Percentiles rank a stretch among this genome's conserved stretches.
phyloP scores from a whole-genome alignment of 169 alveolate genomes.

The Perkinsus chesapeaki region DNA sequence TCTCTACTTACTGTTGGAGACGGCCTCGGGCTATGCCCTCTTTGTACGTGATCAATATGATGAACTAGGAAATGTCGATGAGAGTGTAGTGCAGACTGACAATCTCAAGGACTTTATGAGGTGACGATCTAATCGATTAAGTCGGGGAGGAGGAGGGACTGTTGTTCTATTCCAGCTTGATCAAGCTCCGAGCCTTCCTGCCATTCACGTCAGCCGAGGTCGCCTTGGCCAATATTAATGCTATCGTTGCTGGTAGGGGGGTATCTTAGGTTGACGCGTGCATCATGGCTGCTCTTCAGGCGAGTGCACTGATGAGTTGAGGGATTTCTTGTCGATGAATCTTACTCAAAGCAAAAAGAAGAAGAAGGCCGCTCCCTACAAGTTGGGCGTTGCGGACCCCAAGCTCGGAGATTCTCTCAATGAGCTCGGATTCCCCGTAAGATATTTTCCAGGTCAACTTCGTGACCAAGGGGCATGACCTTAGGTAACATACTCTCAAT shows the following conservation, averaged over 20 bases:
- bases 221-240: slow-evolving; percentile 82
- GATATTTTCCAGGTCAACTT: slow-evolving; percentile 56
- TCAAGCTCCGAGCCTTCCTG: slow-evolving; percentile 74
- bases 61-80: slow-evolving; percentile 61
- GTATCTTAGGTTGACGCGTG: background rate
- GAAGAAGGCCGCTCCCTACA: slow-evolving; percentile 56
- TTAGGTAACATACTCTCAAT: background rate
- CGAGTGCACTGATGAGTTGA: slow-evolving; percentile 60
- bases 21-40: slow-evolving; percentile 89
- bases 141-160: slow-evolving; percentile 10
- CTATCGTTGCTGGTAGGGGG: slow-evolving; percentile 58
- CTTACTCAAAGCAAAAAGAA: slow-evolving; percentile 18
- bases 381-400: slow-evolving; percentile 70
- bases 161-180: slow-evolving; percentile 66
- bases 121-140: background rate
- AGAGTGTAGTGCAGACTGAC: background rate
- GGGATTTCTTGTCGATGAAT: slow-evolving; percentile 66
- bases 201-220: slow-evolving; percentile 84
- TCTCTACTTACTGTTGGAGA: slow-evolving; percentile 64
- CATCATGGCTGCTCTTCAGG: background rate
- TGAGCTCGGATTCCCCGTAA: slow-evolving; percentile 58
- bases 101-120: background rate
- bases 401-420: slow-evolving; percentile 58
- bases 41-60: slow-evolving; percentile 79
- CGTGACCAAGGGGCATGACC: slow-evolving; percentile 34